These are phyloP conservation scores for Cicer judaicum DNA, from an alignment of 306 rosid species.

Conservation along the genomic window DNA sequence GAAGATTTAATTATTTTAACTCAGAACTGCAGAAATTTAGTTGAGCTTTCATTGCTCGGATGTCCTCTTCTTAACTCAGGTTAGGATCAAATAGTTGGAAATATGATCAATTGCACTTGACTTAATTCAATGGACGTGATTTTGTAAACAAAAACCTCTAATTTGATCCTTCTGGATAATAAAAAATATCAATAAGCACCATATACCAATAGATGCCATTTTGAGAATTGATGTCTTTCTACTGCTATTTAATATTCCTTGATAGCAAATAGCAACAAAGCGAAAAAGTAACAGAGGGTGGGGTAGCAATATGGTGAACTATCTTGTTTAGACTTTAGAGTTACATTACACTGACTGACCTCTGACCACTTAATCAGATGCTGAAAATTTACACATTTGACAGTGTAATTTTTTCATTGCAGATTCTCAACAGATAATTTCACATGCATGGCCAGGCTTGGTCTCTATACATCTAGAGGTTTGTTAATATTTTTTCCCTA, in stretches of 20 bases:
- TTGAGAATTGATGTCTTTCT: constrained; percentile 24
- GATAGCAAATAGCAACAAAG: constrained; percentile 9
- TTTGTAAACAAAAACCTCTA: constrained; percentile 37
- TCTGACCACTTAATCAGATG: constrained; percentile 13
- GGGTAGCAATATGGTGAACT: constrained; percentile 24
- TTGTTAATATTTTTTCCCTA: constrained; percentile 32
- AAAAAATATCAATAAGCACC: neutral
- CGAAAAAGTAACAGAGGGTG: neutral
- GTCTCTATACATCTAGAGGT: constrained; percentile 82
- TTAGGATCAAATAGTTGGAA: constrained; percentile 46
- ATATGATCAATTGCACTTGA: constrained; percentile 32
- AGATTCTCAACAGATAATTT: constrained; percentile 79
- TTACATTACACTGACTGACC: constrained; percentile 16
- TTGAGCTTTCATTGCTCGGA: constrained; percentile 76
- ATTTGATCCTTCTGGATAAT: constrained; percentile 30
- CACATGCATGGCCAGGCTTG: constrained; percentile 89
- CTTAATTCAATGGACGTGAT: constrained; percentile 28
- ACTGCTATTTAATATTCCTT: constrained; percentile 19
- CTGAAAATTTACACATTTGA: constrained; percentile 24
- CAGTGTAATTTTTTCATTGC: constrained; percentile 44
- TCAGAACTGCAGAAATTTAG: constrained; percentile 63
- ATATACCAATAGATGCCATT: constrained; percentile 34
- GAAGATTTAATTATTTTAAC: constrained; percentile 64
- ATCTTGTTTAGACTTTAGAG: constrained; percentile 24
- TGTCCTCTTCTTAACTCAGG: constrained; percentile 77